Evolutionary conservation across 2,329 filamentous ascomycete species (phyloP).

Genomic region (Didymella segeticola): DNA sequence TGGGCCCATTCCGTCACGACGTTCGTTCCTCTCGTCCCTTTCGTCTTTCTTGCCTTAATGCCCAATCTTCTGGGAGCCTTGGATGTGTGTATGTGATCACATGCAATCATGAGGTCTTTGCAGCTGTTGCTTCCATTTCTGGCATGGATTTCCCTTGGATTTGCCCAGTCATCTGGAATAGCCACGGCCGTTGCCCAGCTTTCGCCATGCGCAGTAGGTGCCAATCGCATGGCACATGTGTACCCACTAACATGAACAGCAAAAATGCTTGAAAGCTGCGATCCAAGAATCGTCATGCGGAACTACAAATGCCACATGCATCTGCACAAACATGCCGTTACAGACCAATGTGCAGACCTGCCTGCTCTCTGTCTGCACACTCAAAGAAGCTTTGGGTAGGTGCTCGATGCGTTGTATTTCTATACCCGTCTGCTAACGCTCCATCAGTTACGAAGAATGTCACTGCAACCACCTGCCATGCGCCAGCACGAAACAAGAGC

Average conservation of each 20-base stretch:
- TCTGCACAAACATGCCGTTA: conserved; percentile 25
- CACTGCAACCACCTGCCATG: conserved; percentile 49
- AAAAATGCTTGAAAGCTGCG: conserved; percentile 21
- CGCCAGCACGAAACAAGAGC: conserved; percentile 47
- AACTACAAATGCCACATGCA: conserved; percentile 20
- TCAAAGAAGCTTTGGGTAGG: conserved; percentile 27
- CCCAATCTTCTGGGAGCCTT: background rate
- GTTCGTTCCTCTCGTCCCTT: background rate
- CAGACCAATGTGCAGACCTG: conserved; percentile 21
- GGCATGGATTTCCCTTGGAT: conserved; percentile 20
- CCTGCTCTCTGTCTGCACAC: conserved; percentile 22
- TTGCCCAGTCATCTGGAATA: conserved; percentile 23
- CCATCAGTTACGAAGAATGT: conserved; percentile 51
- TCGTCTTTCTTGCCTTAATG: background rate
- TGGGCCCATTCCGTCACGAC: conserved; percentile 2
- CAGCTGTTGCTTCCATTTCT: conserved; percentile 26
- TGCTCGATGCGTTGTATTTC: background rate
- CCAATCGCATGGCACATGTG: background rate
- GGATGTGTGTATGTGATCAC: background rate
- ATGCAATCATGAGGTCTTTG: conserved; percentile 22
- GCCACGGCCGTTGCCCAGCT: conserved; percentile 19
- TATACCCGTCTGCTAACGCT: conserved; percentile 1
- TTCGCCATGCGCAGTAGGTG: conserved; percentile 31
- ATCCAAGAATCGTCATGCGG: conserved; percentile 20
- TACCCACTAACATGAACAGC: conserved; percentile 7